Base-by-base conservation (phyloP, 306 rosid genomes). In the Vigna reflexopilosa region DNA sequence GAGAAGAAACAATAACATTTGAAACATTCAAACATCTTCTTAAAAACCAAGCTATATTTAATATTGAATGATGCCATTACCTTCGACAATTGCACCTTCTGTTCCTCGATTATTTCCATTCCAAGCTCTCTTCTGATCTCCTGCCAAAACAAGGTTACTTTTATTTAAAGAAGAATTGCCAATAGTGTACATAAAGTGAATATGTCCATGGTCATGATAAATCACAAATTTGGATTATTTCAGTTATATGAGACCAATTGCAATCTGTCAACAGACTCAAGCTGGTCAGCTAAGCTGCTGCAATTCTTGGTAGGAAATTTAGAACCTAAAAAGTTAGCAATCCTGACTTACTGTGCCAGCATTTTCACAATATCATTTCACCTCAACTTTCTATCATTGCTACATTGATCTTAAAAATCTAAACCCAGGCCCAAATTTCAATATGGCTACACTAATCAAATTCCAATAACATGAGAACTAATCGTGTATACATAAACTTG, bases 61-160 rank as follows among this genome's bases (percentile, higher is more conserved):
- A 70, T 67, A 47, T 34, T 17, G 63, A 17, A 28, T 36, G 64
- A 57, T 71, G 70, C 81, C 81, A 67, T 86, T 83, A 86, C 89
- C 85, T 80, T 86, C 28, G 86, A 67, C 55, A 59, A 40, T 68
- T 76, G 72, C 72, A 86, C 75, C 56, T 45, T 67, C 69, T 76
- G 80, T 49, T 83, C 87, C 10, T 83, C 87, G 2, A 77, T 77
- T 52, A 77, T 34, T 68, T 24, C 16, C 7, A 86, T 83, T 77
- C 85, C 89, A 36, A 86, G 89, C 82, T 83, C 85, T 73, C 73
- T 83, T 77, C 87, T 83, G 19, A 80, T 83, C 59, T 83, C 89
- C 89, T 83, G 85, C 72, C 81, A 76, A 72, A 30, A 76, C 73
- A 52, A 49, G 38, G 22, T 1, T 80, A 51, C 38, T 54, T 30